These are phyloP conservation scores for Citrus sinensis DNA, from an alignment of 345 rosid species.

Conservation along the genomic window DVS_A1.0 CM039168.1:17536001-17536500, in stretches of 20 bases:
- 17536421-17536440: not conserved
- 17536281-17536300: too few species aligned
- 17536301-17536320: not conserved
- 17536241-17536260: conserved; percentile 87
- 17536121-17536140: too few species aligned
- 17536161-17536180: not conserved
- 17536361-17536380: conserved; percentile 53
- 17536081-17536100: too few species aligned
- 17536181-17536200: not conserved
- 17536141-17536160: not conserved
- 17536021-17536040: too few species aligned
- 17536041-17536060: too few species aligned
- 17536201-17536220: conserved; percentile 44
- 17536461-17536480: not conserved
- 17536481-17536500: conserved; percentile 41
- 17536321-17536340: not conserved
- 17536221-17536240: conserved; percentile 93
- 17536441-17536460: not conserved
- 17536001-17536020: too few species aligned
- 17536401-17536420: not conserved
- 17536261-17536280: conserved; percentile 82
- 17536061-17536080: too few species aligned
- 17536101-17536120: too few species aligned
- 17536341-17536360: conserved; percentile 47
- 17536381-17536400: conserved; percentile 46